Evolutionary conservation across 495 filamentous ascomycete genomes (phyloP).

Genomic region (Tuber brumale): DNA sequence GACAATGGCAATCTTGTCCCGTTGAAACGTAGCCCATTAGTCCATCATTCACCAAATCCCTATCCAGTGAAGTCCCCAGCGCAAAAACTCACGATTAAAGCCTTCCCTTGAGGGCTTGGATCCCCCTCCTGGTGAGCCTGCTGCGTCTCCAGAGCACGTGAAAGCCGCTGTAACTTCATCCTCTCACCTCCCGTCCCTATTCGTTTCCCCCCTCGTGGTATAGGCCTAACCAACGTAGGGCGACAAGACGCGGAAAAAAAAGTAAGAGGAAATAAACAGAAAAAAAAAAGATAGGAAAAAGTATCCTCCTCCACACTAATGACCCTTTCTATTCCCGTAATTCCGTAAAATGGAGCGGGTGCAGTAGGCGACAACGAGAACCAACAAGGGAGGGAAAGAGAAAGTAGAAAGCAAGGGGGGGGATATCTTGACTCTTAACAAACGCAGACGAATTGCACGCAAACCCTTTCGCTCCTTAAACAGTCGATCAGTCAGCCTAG

Average conservation of each 20-base stretch:
- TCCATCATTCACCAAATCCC: neutral
- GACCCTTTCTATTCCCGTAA: neutral
- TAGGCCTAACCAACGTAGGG: neutral
- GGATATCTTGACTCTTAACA: neutral
- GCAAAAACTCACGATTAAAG: constrained; percentile 25
- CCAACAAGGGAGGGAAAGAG: neutral
- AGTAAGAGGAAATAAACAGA: neutral
- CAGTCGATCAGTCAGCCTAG: neutral
- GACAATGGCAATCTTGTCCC: constrained; percentile 31
- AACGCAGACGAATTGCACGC: neutral
- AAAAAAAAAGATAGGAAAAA: neutral
- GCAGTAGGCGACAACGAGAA: neutral
- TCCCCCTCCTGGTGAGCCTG: neutral
- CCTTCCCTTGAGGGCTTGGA: constrained; percentile 17
- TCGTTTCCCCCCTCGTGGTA: neutral
- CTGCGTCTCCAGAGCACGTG: neutral
- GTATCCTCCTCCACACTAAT: neutral
- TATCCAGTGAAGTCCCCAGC: neutral
- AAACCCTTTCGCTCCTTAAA: neutral
- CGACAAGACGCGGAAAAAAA: neutral
- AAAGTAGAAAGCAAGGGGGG: neutral
- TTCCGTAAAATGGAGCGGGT: neutral
- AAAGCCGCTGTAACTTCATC: neutral
- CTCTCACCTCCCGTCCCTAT: neutral
- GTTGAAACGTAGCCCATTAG: neutral